phyloP scores from a whole-genome alignment of 2,329 filamentous ascomycete genomes.

The Cryphonectria carpinicola region DNA sequence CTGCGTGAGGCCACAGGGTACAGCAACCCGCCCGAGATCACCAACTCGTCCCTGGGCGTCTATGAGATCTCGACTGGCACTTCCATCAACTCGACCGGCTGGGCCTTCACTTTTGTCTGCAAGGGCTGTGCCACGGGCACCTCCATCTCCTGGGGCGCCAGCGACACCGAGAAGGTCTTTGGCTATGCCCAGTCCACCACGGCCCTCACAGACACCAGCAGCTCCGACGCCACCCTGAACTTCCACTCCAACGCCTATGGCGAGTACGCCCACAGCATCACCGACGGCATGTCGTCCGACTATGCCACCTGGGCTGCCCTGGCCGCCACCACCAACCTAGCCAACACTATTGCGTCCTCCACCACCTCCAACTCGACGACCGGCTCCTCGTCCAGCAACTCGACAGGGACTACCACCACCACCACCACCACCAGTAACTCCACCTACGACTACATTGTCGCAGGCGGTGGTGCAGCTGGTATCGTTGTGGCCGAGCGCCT shows the following conservation, averaged over 20 bases:
- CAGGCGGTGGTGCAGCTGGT: conserved; percentile 43
- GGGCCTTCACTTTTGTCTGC: conserved; percentile 55
- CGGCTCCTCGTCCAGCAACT: conserved; percentile 2
- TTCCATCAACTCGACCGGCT: conserved; percentile 51
- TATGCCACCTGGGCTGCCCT: conserved; percentile 35
- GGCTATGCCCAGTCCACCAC: conserved; percentile 46
- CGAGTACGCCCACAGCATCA: conserved; percentile 40
- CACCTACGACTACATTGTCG: conserved; percentile 47
- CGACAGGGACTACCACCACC: conserved; percentile 31
- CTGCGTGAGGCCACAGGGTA: conserved; percentile 40
- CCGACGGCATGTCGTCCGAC: conserved; percentile 40
- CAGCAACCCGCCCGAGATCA: conserved; percentile 45
- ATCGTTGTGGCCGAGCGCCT: conserved; percentile 42
- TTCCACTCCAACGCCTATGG: conserved; percentile 46
- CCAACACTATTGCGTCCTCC: neutral
- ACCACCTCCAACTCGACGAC: neutral
- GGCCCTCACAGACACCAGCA: conserved; percentile 39
- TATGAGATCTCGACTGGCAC: conserved; percentile 50
- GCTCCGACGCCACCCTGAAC: conserved; percentile 25
- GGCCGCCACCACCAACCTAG: conserved; percentile 29
- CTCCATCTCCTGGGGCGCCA: conserved; percentile 34
- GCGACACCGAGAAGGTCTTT: conserved; percentile 35
- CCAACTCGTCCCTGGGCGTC: conserved; percentile 39
- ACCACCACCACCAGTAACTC: conserved; percentile 37
- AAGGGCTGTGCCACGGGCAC: conserved; percentile 41